These are phyloP conservation scores for Exophiala xenobiotica DNA, from an alignment of 2,329 filamentous ascomycete species.

Conservation along the genomic window DNA sequence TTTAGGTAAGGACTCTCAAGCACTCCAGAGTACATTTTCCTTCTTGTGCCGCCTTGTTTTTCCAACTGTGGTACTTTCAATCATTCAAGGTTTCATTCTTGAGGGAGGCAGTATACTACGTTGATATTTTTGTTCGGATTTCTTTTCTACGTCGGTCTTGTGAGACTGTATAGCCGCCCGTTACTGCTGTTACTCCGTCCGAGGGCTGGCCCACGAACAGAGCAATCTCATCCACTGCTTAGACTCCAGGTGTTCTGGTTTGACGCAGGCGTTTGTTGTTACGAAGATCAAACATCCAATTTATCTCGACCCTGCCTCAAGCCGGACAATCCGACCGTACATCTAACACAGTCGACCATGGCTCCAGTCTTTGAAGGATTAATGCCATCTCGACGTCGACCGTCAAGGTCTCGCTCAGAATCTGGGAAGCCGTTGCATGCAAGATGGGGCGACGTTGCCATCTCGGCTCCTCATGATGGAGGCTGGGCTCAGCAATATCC, in stretches of 20 bases:
- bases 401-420: slow-evolving; percentile 21
- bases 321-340: neutral
- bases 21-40: neutral
- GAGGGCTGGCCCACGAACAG: neutral
- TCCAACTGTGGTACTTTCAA: neutral
- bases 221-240: neutral
- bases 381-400: slow-evolving; percentile 16
- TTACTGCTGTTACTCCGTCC: neutral
- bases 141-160: neutral
- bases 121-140: slow-evolving; percentile 2
- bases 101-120: neutral
- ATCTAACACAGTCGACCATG: slow-evolving; percentile 12
- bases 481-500: slow-evolving; percentile 39
- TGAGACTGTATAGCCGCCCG: slow-evolving; percentile 5
- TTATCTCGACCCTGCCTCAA: neutral
- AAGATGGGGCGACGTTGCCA: slow-evolving; percentile 43
- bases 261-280: slow-evolving; percentile 1
- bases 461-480: slow-evolving; percentile 41
- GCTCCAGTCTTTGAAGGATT: slow-evolving; percentile 22
- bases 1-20: neutral
- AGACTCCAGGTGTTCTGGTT: neutral
- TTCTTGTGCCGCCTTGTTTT: neutral
- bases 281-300: neutral
- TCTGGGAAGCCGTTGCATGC: slow-evolving; percentile 34
- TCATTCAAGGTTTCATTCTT: neutral